Evolutionary conservation across 805 yeast species (phyloP).

Genomic region (Hanseniaspora jakobsenii): DNA sequence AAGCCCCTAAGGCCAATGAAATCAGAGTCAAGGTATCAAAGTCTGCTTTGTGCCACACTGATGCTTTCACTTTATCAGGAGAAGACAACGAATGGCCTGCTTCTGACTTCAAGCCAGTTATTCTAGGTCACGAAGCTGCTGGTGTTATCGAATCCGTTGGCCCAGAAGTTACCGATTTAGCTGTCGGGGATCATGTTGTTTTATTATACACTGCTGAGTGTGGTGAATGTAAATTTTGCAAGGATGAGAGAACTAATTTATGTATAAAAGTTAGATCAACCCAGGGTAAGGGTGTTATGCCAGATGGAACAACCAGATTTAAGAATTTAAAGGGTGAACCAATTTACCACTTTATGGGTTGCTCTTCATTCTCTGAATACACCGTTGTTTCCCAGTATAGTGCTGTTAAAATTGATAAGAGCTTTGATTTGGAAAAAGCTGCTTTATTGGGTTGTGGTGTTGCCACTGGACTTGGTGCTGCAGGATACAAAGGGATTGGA

Average conservation of each 20-base stretch:
- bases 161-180: constrained; percentile 81
- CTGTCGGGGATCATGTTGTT: constrained; percentile 87
- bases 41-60: constrained; percentile 98
- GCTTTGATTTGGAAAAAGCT: constrained; percentile 73
- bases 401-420: constrained; percentile 77
- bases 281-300: constrained; percentile 97
- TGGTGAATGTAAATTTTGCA: constrained; percentile 86
- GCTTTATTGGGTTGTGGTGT: constrained; percentile 97
- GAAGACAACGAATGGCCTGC: constrained; percentile 61
- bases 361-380: constrained; percentile 92
- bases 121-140: constrained; percentile 97
- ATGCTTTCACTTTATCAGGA: constrained; percentile 91
- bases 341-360: constrained; percentile 90
- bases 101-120: constrained; percentile 73
- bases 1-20: constrained; percentile 93
- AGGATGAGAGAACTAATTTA: constrained; percentile 87
- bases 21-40: constrained; percentile 78
- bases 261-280: constrained; percentile 94
- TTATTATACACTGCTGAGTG: constrained; percentile 96
- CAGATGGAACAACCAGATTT: constrained; percentile 93
- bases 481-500: constrained; percentile 40
- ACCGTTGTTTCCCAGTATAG: constrained; percentile 97
- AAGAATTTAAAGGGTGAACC: constrained; percentile 67
- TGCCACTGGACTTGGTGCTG: constrained; percentile 98
- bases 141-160: constrained; percentile 94